phyloP scores from a whole-genome alignment of 495 filamentous ascomycete species.

The Amphirosellinia nigrospora region DNA sequence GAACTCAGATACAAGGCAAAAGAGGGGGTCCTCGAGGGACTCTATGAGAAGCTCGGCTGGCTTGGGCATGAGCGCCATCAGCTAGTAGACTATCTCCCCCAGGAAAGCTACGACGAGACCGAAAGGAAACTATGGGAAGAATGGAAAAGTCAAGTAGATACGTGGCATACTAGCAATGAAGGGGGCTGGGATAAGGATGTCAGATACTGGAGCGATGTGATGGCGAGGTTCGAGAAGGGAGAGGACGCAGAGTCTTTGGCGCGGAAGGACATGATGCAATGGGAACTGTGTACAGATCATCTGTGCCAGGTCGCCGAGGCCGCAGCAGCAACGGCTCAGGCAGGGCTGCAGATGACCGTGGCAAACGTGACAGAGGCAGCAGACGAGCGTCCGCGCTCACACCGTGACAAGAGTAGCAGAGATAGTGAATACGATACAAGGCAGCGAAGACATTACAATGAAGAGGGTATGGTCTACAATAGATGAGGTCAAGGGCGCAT shows the following conservation, averaged over 20 bases:
- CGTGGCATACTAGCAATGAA: slow-evolving; percentile 19
- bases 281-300: slow-evolving; percentile 6
- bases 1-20: slow-evolving; percentile 8
- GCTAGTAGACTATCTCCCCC: slow-evolving; percentile 7
- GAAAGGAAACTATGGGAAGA: slow-evolving; percentile 17
- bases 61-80: slow-evolving; percentile 16
- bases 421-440: neutral
- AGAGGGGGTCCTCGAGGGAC: slow-evolving; percentile 11
- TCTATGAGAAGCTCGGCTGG: slow-evolving; percentile 13
- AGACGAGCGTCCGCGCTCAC: neutral
- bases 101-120: slow-evolving; percentile 15
- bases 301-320: slow-evolving; percentile 9
- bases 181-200: slow-evolving; percentile 16
- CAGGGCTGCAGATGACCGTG: slow-evolving; percentile 4
- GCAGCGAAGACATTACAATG: neutral
- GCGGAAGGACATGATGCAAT: slow-evolving; percentile 17
- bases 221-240: slow-evolving; percentile 17
- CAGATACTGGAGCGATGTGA: slow-evolving; percentile 10
- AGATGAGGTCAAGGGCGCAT: neutral
- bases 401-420: slow-evolving; percentile 12
- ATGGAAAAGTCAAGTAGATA: slow-evolving; percentile 18
- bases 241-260: neutral
- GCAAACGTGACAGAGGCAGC: slow-evolving; percentile 5
- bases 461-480: neutral
- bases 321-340: slow-evolving; percentile 7